Base-by-base conservation (phyloP, 495 filamentous ascomycete genomes). In the Annulohypoxylon nitens region DNA sequence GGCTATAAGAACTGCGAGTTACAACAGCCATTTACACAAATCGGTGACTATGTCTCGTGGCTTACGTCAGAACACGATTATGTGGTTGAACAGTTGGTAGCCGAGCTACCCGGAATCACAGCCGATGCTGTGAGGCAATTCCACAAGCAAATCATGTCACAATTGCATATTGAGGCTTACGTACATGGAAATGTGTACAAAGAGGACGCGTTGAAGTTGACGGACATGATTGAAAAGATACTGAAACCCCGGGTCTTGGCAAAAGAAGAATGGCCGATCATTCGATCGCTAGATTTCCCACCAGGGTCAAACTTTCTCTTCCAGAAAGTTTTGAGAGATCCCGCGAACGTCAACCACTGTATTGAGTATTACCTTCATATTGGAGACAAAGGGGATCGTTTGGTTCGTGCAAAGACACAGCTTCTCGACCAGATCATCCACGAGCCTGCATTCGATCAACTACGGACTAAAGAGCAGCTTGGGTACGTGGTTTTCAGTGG, bases 381-480 rank as follows among this genome's bases (percentile, higher is more conserved):
- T 60, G 95, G 96, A 18, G 87, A 91, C 65, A 89, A 90, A 71
- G 83, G 86, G 0, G 89, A 97, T 74, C 85, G 90, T 26, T 70
- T 72, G 2, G 78, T 95, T 10, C 86, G 92, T 14, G 92, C 94
- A 14, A 94, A 93, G 83, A 85, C 92, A 0, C 85, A 94, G 50
- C 86, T 99, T 8, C 86, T 98, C 59, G 90, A 93, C n/a, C 97
- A 99, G 79, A 88, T 98, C 81, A 90, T 93, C 1, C 91, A 97
- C 53, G 96, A 99, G 84, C 94, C 94, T 16, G 92, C 90, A 25
- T 99, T 98, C 78, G 93, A 99, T 79, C 93, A 95, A 77, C 85
- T 99, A 1, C 90, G 96, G 48, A 98, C 96, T 48, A 98, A 98
- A 79, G 96, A 99, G 79, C 96, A 99, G 80, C 91, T 99, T 8